Evolutionary conservation across 108 stramenopile genomes (phyloP).

Genomic region (Cyclotella sp.): DNA sequence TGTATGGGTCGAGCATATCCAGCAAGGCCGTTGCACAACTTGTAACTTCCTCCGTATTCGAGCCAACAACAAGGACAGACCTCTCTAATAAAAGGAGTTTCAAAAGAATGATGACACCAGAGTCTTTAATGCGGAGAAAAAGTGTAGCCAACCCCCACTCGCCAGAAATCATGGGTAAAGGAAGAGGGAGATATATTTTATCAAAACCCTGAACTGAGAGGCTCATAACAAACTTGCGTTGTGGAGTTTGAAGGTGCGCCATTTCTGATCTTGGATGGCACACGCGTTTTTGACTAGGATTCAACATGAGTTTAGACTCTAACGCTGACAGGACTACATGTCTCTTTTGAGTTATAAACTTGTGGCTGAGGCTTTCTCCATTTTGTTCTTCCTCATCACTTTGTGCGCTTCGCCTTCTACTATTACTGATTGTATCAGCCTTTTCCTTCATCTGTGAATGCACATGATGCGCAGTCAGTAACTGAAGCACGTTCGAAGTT

Average conservation of each 20-base stretch:
- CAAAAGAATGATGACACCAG: conserved; percentile 51
- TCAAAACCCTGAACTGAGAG: conserved; percentile 34
- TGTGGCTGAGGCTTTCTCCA: not conserved
- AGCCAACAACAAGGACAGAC: conserved; percentile 52
- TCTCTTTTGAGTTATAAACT: conserved; percentile 37
- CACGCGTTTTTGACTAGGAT: conserved; percentile 35
- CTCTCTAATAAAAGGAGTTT: conserved; percentile 56
- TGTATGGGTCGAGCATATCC: conserved; percentile 53
- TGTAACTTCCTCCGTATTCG: conserved; percentile 51
- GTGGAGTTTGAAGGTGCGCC: conserved; percentile 30
- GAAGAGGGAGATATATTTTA: conserved; percentile 49
- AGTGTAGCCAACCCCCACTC: conserved; percentile 54
- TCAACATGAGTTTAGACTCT: conserved; percentile 45
- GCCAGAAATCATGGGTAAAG: conserved; percentile 53
- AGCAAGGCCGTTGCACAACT: conserved; percentile 46
- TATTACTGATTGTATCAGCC: not conserved
- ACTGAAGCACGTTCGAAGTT: no score
- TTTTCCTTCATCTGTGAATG: conserved; percentile 29
- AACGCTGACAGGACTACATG: conserved; percentile 46
- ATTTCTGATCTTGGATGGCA: conserved; percentile 39
- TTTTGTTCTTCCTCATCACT: not conserved
- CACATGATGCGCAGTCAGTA: not conserved
- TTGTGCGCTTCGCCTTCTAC: conserved; percentile 16
- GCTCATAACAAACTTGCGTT: conserved; percentile 43
- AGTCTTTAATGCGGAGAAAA: conserved; percentile 48